phyloP scores from a whole-genome alignment of 2,329 filamentous ascomycete species.

The Bipolaris gigantea region DNA sequence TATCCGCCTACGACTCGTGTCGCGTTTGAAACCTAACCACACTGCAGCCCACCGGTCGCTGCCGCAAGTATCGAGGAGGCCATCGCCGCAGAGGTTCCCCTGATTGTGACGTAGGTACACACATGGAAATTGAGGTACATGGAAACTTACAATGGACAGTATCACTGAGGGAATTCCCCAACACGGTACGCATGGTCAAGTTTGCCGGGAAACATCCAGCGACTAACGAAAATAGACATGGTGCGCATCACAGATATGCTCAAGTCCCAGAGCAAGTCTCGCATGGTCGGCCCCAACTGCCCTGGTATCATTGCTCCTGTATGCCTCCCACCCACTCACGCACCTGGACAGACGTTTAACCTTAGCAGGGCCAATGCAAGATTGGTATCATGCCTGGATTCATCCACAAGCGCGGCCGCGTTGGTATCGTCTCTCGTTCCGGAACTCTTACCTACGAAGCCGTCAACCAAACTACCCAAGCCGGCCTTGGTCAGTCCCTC shows the following conservation, averaged over 20 bases:
- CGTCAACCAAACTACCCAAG: conserved; percentile 98
- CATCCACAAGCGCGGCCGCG: conserved; percentile 99
- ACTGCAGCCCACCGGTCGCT: conserved; percentile 76
- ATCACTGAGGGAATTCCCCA: conserved; percentile 98
- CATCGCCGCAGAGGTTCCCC: conserved; percentile 85
- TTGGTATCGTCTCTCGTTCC: conserved; percentile 97
- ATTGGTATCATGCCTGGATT: conserved; percentile 99
- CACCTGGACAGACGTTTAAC: not conserved
- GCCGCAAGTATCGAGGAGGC: conserved; percentile 97
- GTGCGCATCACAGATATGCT: conserved; percentile 97
- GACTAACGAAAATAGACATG: conserved; percentile 70
- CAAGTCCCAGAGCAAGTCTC: conserved; percentile 96
- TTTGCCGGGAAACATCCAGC: not conserved
- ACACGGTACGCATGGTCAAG: conserved; percentile 67
- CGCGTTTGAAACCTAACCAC: conserved; percentile 32
- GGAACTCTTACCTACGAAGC: conserved; percentile 99
- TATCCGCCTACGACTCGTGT: conserved; percentile 2
- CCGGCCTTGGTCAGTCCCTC: conserved; percentile 94
- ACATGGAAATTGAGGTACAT: conserved; percentile 8
- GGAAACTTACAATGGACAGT: conserved; percentile 46
- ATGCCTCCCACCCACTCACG: conserved; percentile 23
- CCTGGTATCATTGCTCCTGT: conserved; percentile 89
- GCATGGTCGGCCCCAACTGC: conserved; percentile 96
- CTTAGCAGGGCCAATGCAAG: conserved; percentile 86
- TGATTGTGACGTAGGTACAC: conserved; percentile 75